Evolutionary conservation across 495 filamentous ascomycete species (phyloP).

Genomic region (Hyaloscypha finlandica): DNA sequence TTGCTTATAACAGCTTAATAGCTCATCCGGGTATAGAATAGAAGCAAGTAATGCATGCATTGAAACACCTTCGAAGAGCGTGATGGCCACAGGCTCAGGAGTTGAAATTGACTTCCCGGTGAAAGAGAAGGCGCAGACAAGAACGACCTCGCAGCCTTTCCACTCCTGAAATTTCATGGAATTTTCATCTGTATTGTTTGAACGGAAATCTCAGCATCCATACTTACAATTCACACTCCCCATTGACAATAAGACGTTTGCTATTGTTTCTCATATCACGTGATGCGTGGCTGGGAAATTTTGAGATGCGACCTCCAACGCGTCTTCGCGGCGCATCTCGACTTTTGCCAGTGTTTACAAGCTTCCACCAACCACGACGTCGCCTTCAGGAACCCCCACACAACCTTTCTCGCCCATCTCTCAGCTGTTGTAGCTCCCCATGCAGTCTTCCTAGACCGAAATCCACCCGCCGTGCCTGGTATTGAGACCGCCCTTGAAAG

Average conservation of each 20-base stretch:
- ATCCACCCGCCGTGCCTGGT: conserved; percentile 22
- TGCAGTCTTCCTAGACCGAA: conserved; percentile 27
- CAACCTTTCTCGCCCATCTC: background rate
- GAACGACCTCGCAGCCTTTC: background rate
- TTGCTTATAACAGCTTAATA: background rate
- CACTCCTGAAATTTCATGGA: background rate
- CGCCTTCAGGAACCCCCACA: conserved; percentile 13
- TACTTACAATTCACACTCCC: background rate
- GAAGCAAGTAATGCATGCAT: background rate
- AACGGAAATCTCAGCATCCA: background rate
- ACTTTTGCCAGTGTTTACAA: conserved; percentile 25
- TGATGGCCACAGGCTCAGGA: background rate
- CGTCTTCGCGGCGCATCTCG: conserved; percentile 26
- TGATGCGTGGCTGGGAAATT: conserved; percentile 16
- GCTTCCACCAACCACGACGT: conserved; percentile 14
- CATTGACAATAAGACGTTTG: background rate
- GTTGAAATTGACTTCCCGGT: background rate
- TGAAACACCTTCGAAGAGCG: background rate
- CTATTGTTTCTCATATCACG: conserved; percentile 20
- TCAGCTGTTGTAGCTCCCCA: conserved; percentile 15
- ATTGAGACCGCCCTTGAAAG: conserved; percentile 10
- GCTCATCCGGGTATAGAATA: background rate
- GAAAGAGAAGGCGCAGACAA: background rate
- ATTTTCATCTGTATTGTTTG: background rate
- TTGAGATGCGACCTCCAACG: conserved; percentile 13